Percentiles rank a stretch among this genome's conserved stretches.
These are phyloP conservation scores for Boletellus ananas DNA, from an alignment of 768 basidiomycete genomes.

Conservation along the genomic window DNA sequence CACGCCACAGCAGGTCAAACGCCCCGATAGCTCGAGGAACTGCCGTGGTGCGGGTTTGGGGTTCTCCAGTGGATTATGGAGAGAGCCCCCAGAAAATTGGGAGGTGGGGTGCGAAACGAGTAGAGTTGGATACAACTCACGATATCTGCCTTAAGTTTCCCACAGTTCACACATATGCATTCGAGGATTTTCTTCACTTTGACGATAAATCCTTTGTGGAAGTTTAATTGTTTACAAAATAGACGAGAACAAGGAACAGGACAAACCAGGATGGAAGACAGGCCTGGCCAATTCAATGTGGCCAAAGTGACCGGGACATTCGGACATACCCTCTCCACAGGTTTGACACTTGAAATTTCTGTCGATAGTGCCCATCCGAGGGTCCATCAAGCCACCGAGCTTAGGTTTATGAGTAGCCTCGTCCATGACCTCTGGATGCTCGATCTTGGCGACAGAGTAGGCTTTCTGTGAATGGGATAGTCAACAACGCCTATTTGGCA, in stretches of 20 bases:
- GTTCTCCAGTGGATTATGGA: conserved; percentile 84
- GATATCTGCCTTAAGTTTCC: conserved; percentile 94
- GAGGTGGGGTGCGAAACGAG: conserved; percentile 91
- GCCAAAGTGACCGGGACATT: conserved; percentile 99
- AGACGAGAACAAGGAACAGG: not conserved
- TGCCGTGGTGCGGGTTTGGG: conserved; percentile 86
- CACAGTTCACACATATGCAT: conserved; percentile 98
- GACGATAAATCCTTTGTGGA: conserved; percentile 76
- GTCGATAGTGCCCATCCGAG: conserved; percentile 96
- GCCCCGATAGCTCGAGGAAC: conserved; percentile 74
- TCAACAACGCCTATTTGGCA: conserved; percentile 8
- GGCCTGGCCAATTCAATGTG: conserved; percentile 96
- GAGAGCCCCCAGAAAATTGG: conserved; percentile 99
- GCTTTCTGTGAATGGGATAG: conserved; percentile 70
- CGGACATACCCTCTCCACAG: conserved; percentile 99
- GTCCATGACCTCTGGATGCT: conserved; percentile 98
- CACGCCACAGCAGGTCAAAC: conserved; percentile 77
- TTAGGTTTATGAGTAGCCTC: conserved; percentile 89
- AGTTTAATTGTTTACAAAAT: not conserved
- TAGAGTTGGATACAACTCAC: conserved; percentile 84
- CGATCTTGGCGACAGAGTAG: conserved; percentile 96
- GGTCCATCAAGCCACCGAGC: conserved; percentile 94
- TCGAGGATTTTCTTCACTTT: conserved; percentile 99
- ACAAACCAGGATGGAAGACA: conserved; percentile 93
- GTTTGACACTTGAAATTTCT: conserved; percentile 99